Base-by-base conservation (phyloP, 2,329 filamentous ascomycete species). In the Scopulariopsis brevicaulis region DNA sequence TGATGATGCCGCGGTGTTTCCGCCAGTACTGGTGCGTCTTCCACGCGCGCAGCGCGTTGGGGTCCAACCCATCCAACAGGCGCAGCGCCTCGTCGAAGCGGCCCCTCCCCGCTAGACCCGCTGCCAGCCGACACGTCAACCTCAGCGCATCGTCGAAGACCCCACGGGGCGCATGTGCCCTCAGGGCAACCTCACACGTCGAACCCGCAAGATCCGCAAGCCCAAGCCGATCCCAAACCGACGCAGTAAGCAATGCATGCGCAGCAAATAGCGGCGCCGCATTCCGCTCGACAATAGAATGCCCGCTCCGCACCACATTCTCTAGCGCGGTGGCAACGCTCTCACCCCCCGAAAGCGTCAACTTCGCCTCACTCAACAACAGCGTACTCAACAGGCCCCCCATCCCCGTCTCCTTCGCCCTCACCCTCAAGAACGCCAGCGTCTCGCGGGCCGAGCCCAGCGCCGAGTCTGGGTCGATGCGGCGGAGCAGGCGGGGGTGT, bases 391-490 rank as follows among this genome's bases (percentile, higher is more conserved):
- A 84, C 2, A 96, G 74, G 56, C 85, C 84, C 82, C 89, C 94
- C 82, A 94, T 92, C 58, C 89, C 89, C 1, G 84, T 83, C 66
- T 96, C 92, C 66, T 86, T 91, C 2, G 93, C 89, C 69, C 94
- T 94, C 18, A 85, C 82, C 62, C 93, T 90, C 46, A 97, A 79
- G 65, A 94, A 96, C 0, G 84, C 80, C 7, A 96, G 78, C 1
- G 85, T 90, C 67, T 96, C 91, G 63, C 87, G 87, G 57, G 91
- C 89, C 37, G 84, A 86, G 0, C 86, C 89, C 10, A 91, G 75
- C 77, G 90, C 85, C 59, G 84, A 89, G 64, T 81, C 85, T 46
- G 86, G 85, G 61, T 86, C 86, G 6, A 87, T 77, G 56, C 85
- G 81, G 54, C 78, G 81, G 63, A 91, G 83, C n/a, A 90, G 79